Percentiles rank a stretch among this genome's conserved stretches.
These are phyloP conservation scores for Laguncularia racemosa DNA, from an alignment of 345 rosid species.

Conservation along the genomic window DNA sequence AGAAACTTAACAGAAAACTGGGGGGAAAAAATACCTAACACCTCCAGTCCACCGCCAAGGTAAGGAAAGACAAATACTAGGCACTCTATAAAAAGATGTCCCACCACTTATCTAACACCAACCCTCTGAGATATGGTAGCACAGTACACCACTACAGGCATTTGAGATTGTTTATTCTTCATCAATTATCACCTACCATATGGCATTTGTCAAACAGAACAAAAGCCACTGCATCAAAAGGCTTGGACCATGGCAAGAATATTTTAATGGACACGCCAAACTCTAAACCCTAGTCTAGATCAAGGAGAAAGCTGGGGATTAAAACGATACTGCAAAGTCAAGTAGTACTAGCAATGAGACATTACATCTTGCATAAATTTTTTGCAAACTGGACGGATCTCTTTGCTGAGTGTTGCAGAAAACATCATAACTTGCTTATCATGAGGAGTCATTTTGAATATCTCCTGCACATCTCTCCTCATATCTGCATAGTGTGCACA, in stretches of 20 bases:
- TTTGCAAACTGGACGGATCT: conserved; percentile 99
- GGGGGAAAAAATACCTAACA: no score
- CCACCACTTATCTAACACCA: no score
- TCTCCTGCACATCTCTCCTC: conserved; percentile 98
- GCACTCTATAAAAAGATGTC: no score
- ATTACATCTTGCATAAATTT: conserved; percentile 99
- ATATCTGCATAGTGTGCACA: conserved; percentile 46
- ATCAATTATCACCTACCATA: no score
- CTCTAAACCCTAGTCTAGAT: not conserved
- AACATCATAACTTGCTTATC: conserved; percentile 99
- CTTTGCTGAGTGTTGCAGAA: conserved; percentile 99
- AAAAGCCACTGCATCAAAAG: not conserved
- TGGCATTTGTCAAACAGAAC: no score
- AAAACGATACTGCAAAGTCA: conserved; percentile 47
- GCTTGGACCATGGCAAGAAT: conserved; percentile 3
- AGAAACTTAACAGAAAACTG: no score
- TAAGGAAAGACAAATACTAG: no score
- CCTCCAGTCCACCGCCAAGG: no score
- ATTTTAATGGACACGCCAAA: no score
- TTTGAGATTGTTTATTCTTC: no score
- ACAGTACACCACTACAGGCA: no score
- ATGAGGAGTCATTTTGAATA: conserved; percentile 97
- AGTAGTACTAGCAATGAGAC: conserved; percentile 51
- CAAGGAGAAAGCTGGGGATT: conserved; percentile 29
- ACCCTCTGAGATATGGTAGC: no score